Percentiles rank a stretch among this genome's conserved stretches.
Conservation (phyloP, 768 basidiomycete species). For the Leucocoprinus birnbaumii region DNA sequence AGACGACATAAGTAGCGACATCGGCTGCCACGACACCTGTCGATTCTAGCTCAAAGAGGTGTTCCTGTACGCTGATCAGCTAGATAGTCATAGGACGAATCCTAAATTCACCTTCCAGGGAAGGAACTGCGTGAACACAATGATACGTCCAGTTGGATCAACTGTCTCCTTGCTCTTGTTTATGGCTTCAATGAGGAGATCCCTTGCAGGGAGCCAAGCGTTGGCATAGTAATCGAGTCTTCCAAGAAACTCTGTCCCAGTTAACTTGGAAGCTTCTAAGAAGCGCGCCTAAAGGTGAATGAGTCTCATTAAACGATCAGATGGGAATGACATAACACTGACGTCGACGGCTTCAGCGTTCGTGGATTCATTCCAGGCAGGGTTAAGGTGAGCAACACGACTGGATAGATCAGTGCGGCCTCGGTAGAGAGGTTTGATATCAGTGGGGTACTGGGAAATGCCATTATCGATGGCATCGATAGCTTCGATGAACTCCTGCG, state of each 20-base stretch:
- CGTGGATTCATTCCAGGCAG: constrained; percentile 85
- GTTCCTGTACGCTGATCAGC: constrained; percentile 46
- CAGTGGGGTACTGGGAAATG: constrained; percentile 72
- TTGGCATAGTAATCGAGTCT: constrained; percentile 80
- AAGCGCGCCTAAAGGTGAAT: constrained; percentile 57
- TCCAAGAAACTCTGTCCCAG: constrained; percentile 82
- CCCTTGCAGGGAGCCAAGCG: constrained; percentile 91
- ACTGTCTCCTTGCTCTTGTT: constrained; percentile 51
- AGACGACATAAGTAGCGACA: constrained; percentile 81
- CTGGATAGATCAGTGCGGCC: constrained; percentile 81
- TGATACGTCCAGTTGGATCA: constrained; percentile 73
- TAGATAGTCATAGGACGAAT: background rate
- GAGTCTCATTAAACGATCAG: background rate
- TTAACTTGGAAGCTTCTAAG: constrained; percentile 71
- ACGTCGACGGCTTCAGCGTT: constrained; percentile 73
- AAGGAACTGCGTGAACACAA: constrained; percentile 75
- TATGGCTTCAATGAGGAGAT: constrained; percentile 62
- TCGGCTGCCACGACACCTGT: constrained; percentile 40
- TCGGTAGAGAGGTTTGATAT: constrained; percentile 68
- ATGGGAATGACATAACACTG: constrained; percentile 23
- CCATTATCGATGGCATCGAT: constrained; percentile 97
- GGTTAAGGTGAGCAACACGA: constrained; percentile 83
- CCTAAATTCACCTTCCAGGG: constrained; percentile 76
- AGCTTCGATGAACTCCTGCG: constrained; percentile 88
- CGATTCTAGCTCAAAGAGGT: constrained; percentile 84